A percentile compares a stretch with the other conserved stretches of the same genome.
phyloP scores from a whole-genome alignment of 202 grass and related monocot species.

The Digitaria exilis region DNA sequence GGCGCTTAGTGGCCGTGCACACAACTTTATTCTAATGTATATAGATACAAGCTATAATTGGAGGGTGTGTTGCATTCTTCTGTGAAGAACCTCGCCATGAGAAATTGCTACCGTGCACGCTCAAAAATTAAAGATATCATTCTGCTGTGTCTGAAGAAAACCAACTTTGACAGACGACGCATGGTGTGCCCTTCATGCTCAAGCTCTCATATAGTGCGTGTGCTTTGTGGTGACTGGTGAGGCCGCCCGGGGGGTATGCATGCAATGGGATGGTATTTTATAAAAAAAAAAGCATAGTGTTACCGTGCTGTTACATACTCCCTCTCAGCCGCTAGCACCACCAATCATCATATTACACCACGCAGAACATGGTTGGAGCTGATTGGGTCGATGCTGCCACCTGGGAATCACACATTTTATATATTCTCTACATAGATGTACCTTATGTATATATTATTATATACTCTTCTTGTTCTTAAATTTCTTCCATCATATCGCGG shows the following conservation, averaged over 20 bases:
- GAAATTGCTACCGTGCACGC: too few species aligned
- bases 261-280: too few species aligned
- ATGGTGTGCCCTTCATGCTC: too few species aligned
- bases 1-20: neutral
- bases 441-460: neutral
- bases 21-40: neutral
- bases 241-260: neutral
- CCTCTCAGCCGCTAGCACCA: neutral
- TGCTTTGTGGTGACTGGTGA: neutral
- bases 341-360: slow-evolving; percentile 21
- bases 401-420: slow-evolving; percentile 6
- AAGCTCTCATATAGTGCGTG: neutral
- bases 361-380: slow-evolving; percentile 2
- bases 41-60: neutral
- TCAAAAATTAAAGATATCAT: too few species aligned
- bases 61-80: neutral
- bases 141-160: too few species aligned
- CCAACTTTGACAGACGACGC: too few species aligned
- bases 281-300: too few species aligned
- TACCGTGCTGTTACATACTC: too few species aligned
- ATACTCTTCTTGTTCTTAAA: too few species aligned
- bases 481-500: too few species aligned
- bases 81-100: neutral
- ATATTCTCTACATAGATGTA: neutral
- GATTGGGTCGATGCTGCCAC: slow-evolving; percentile 12